Evolutionary conservation across 805 yeast species (phyloP).

Genomic region (Saturnispora zaruensis): DNA sequence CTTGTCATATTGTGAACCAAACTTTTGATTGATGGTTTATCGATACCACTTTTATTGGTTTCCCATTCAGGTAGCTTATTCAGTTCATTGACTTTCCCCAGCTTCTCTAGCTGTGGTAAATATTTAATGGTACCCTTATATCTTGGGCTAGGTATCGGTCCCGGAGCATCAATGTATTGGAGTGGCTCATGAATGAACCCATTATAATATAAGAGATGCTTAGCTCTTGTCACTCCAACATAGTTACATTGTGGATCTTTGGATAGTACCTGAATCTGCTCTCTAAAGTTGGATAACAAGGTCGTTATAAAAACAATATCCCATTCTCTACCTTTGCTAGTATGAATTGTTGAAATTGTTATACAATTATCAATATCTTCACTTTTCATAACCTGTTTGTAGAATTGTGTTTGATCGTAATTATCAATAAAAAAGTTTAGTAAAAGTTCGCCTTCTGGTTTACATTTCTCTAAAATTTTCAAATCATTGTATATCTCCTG

Average conservation of each 20-base stretch:
- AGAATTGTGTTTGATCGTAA: constrained; percentile 20
- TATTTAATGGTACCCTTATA: constrained; percentile 9
- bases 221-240: constrained; percentile 63
- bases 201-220: constrained; percentile 34
- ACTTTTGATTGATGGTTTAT: not conserved
- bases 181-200: constrained; percentile 18
- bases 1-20: not conserved
- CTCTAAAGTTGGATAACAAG: not conserved
- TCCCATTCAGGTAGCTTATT: constrained; percentile 7
- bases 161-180: constrained; percentile 15
- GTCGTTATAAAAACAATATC: constrained; percentile 52
- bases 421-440: constrained; percentile 34
- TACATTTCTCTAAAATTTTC: constrained; percentile 13
- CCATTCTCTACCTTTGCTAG: constrained; percentile 68
- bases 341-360: constrained; percentile 60
- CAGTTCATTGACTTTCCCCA: constrained; percentile 7
- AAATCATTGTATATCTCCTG: constrained; percentile 31
- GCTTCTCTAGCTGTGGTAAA: constrained; percentile 7
- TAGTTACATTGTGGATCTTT: constrained; percentile 29
- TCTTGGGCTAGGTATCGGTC: not conserved
- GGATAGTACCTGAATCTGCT: not conserved
- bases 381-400: constrained; percentile 24
- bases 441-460: constrained; percentile 25
- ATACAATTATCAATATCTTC: constrained; percentile 23
- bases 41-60: not conserved